Evolutionary conservation across 352 stramenopile species (phyloP), one percentile per base, ranked within the genome.

Genomic region (Globisporangium megalacanthum): DNA sequence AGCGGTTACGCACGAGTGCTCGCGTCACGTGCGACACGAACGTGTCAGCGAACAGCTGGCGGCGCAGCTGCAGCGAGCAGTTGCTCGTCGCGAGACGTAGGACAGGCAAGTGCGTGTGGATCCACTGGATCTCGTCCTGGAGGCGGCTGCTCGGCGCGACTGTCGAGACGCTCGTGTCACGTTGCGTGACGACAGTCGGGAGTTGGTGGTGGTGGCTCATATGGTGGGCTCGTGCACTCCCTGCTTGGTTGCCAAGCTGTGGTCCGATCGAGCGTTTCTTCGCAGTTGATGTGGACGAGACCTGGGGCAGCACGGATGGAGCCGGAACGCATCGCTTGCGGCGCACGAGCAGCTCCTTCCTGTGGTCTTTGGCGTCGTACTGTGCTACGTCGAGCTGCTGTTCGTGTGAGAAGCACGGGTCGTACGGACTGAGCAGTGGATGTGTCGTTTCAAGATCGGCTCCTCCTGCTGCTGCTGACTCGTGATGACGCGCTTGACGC

Each of bases 91-190:
- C 74, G 17, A 86, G 74, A 37, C 72, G 72, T 14, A 80, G 53
- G 39, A 89, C 68, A 0, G 79, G 79, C 10, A 87, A 73, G 47
- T 89, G 75, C 2, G 64, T 46, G 29, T 83, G 75, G 56, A 89
- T 89, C 76, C 79, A 87, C 61, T 79, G 61, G 35, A 89, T 70
- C 56, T 89, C 72, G 29, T 36, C 44, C 13, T 63, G 53, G 13
- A 88, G 56, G n/a, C 68, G 54, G n/a, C 20, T 33, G 6, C n/a
- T 54, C 44, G 35, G 54, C 54, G 15, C 25, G 37, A 6, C 56
- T 25, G 15, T 56, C 1, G 17, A 17, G 14, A 17, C 14, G 7
- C 42, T 8, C 13, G 56, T 45, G 57, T 50, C 4, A 44, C 41
- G n/a, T n/a, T 60, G 15, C 48, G n/a, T 8, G 10, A 1, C 42